Percentiles rank a stretch among this genome's conserved stretches.
Evolutionary conservation across 139 green algal genomes (phyloP).

Genomic region (Ettlia oleoabundans): DNA sequence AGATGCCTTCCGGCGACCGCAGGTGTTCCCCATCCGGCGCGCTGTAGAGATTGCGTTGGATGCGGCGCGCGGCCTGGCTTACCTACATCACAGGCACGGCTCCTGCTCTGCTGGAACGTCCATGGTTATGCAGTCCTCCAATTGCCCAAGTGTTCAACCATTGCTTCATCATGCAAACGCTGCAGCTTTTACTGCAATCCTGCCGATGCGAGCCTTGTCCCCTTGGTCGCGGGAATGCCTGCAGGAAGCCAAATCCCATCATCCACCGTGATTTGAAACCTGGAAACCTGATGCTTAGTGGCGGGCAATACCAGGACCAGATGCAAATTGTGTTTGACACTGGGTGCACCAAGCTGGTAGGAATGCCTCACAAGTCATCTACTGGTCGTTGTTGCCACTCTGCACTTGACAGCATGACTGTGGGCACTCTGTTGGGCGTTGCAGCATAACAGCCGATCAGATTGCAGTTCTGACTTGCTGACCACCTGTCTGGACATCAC

Average conservation of each 20-base stretch:
- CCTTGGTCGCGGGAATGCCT: not conserved
- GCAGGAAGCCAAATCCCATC: conserved; percentile 51
- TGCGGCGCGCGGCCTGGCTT: conserved; percentile 84
- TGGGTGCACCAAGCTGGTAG: conserved; percentile 44
- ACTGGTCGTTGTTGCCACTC: too few relatives aligned
- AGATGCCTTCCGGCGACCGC: conserved; percentile 77
- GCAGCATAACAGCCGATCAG: too few relatives aligned
- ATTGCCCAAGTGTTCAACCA: not conserved
- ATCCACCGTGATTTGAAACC: conserved; percentile 89
- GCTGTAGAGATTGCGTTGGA: conserved; percentile 86
- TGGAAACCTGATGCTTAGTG: conserved; percentile 90
- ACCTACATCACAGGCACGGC: conserved; percentile 80
- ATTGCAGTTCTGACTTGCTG: too few relatives aligned
- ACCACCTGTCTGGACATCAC: too few relatives aligned
- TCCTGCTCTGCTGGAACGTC: not conserved
- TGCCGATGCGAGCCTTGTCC: too few relatives aligned
- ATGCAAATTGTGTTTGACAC: conserved; percentile 79
- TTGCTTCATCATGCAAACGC: not conserved
- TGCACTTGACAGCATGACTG: too few relatives aligned
- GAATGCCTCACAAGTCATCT: too few relatives aligned
- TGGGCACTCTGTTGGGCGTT: too few relatives aligned
- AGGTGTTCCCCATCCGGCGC: conserved; percentile 53
- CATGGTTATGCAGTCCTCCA: not conserved
- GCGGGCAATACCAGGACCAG: conserved; percentile 59
- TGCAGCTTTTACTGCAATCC: too few relatives aligned